A percentile compares a stretch with the other conserved stretches of the same genome.
Evolutionary conservation across 352 stramenopile genomes (phyloP).

Genomic region (Thraustotheca clavata): DNA sequence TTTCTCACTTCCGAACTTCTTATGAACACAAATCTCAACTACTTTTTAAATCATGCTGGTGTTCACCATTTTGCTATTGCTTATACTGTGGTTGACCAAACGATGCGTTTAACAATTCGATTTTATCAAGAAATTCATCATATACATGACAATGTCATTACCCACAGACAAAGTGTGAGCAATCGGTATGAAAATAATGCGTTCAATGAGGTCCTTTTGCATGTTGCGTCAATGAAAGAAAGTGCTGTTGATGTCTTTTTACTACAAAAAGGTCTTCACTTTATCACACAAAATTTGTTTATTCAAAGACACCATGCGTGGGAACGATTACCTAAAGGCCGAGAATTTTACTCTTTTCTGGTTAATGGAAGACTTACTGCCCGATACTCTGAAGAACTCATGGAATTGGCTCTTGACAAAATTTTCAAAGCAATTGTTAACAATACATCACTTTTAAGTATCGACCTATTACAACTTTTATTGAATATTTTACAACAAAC

Average conservation of each 20-base stretch:
- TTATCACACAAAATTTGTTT: slow-evolving; percentile 16
- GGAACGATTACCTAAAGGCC: not conserved
- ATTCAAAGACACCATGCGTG: slow-evolving; percentile 2
- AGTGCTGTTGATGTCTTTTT: not conserved
- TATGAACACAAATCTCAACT: not conserved
- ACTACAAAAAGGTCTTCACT: slow-evolving; percentile 18
- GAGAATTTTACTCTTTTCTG: not conserved
- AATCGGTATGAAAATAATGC: slow-evolving; percentile 2
- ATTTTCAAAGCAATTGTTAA: slow-evolving; percentile 10
- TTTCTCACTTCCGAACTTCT: slow-evolving; percentile 2
- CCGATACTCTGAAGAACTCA: slow-evolving; percentile 3
- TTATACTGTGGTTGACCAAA: not conserved
- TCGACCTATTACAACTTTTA: not conserved
- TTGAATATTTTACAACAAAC: not conserved
- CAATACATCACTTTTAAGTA: slow-evolving; percentile 3
- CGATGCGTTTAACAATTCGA: not conserved
- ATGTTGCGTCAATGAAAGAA: not conserved
- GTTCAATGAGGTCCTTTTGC: slow-evolving; percentile 3
- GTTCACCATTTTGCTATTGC: not conserved
- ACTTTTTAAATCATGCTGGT: not conserved
- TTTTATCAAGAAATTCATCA: not conserved
- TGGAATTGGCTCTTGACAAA: slow-evolving; percentile 14
- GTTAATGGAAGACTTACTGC: not conserved
- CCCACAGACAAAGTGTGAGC: not conserved
- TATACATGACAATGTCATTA: not conserved